Evolutionary conservation across 495 filamentous ascomycete genomes (phyloP), one percentile per base, ranked within the genome.

Genomic region (Darksidea phi): DNA sequence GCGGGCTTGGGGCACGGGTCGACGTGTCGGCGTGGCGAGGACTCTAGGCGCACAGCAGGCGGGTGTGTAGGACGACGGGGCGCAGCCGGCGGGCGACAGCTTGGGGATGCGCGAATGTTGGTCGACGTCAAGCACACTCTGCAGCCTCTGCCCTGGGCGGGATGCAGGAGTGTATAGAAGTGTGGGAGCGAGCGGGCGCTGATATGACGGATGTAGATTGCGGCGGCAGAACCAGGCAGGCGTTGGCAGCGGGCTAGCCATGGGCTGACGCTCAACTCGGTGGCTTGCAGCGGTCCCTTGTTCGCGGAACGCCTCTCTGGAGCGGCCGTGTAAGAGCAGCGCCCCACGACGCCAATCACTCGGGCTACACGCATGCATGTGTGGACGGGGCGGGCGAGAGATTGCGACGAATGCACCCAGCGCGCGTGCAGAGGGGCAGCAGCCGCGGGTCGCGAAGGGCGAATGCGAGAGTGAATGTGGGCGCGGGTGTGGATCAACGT

Each of bases 61-160:
- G 43, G 32, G 6, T 54, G 13, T 18, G 57, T 25, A 47, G 48
- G 21, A 45, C 12, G 23, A n/a, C n/a, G 54, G 37, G 54, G 61
- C 61, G 61, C 61, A 64, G 61, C 47, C 10, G 20, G 54, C 45
- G 13, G 28, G 11, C 59, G 23, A 38, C 32, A 4, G 36, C 47
- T 46, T 26, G 57, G 8, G 56, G 28, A n/a, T n/a, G 28, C 28
- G 4, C 4, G 28, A 10, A 32, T 24, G 20, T 24, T 21, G 26
- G 52, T 62, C 51, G 51, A 50, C 49, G 41, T 43, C 48, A 17
- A 60, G 18, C 20, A 17, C 37, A 28, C 25, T 21, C 17, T 18
- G n/a, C n/a, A 32, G 11, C 11, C 52, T 13, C 38, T 4, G 52
- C 10, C 28, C 28, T n/a, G n/a, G n/a, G n/a, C n/a, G n/a, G n/a